Conservation (phyloP, 2,329 filamentous ascomycete genomes). For the Stachybotrys echinatus region DNA sequence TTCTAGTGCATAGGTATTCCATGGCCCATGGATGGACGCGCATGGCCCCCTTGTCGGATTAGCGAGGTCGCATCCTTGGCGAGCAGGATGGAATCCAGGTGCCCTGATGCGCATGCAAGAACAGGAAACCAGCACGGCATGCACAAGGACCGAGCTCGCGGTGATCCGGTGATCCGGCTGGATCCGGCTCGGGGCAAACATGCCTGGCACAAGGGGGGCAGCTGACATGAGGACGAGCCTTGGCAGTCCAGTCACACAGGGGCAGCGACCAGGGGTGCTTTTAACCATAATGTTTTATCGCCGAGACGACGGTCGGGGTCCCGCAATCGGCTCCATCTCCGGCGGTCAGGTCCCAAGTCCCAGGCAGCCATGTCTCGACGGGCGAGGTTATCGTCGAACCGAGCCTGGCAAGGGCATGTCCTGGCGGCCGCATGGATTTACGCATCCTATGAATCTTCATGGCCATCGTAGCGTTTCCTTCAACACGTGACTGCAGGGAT, state of each 20-base stretch:
- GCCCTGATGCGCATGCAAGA: background rate
- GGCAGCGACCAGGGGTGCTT: background rate
- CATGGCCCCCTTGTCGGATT: background rate
- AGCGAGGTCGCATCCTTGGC: background rate
- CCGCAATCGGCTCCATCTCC: background rate
- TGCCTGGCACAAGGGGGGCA: background rate
- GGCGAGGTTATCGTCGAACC: background rate
- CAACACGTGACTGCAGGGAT: background rate
- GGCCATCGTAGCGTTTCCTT: background rate
- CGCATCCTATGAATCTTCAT: background rate
- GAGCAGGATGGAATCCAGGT: background rate
- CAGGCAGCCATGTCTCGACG: background rate
- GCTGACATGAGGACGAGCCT: background rate
- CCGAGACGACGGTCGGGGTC: background rate
- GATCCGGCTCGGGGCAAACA: background rate
- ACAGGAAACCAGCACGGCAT: background rate
- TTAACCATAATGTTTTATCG: background rate
- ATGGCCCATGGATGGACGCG: background rate
- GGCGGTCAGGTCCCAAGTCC: background rate
- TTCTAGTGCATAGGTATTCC: background rate
- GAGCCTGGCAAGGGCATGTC: background rate
- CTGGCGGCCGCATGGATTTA: background rate
- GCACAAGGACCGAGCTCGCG: background rate
- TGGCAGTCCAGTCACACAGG: background rate
- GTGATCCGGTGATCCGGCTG: background rate